Base-by-base conservation (phyloP, 768 basidiomycete genomes). In the Macrocybe gigantea region DNA sequence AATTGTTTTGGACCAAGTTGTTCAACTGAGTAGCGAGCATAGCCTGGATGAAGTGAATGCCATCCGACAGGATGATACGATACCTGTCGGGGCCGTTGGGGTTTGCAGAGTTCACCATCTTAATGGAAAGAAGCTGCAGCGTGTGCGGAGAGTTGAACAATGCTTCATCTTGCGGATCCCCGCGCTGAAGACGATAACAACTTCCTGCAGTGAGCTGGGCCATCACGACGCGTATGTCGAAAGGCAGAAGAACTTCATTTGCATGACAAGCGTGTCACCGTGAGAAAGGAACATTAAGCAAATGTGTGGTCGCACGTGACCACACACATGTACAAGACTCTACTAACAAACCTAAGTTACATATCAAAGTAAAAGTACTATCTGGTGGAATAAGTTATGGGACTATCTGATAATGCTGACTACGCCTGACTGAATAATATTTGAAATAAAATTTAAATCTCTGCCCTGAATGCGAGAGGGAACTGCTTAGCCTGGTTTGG, bases 11-110 rank as follows among this genome's bases (percentile, higher is more conserved):
- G 10, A 94, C 82, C 53, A 91, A 67, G 6, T 71, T 52, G 58
- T 97, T 97, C 39, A 93, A 77, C 59, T 92, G 88, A 0, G 94
- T 97, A 5, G 93, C 90, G 33, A 98, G 74, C 96, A 99, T 97
- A 22, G 88, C 84, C 64, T 97, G 96, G 41, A 88, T 73, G 63
- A 88, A 96, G 54, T 88, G 69, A 13, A 74, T 71, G 36, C 95
- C 93, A 65, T 98, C 95, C 0, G 93, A 95, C 36, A 97, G 71
- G 64, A 97, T 90, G 50, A 95, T 75, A 51, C 92, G 78, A 64
- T 78, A 82, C 49, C 85, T 72, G 59, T 87, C 85, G 39, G 73
- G 53, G 39, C 65, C 30, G 6, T 45, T 63, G 8, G 56, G 50
- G 14, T 53, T 60, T n/a, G 60, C 54, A 7, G 62, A 60, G 41